Evolutionary conservation across 2,329 filamentous ascomycete genomes (phyloP).

Genomic region (Mollisia scopiformis): DNA sequence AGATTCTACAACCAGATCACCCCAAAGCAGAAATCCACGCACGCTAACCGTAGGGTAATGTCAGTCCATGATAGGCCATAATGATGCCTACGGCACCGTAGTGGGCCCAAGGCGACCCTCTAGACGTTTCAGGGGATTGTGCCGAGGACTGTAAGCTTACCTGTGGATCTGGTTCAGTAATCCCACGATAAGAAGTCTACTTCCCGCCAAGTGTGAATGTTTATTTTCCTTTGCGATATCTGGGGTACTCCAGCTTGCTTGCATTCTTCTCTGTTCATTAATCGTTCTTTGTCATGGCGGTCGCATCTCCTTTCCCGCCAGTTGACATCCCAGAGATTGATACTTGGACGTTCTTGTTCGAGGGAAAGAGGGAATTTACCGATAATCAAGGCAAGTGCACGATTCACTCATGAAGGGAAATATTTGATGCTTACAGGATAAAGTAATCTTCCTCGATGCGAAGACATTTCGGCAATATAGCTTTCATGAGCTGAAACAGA

Average conservation of each 20-base stretch:
- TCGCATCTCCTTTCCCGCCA: slow-evolving; percentile 40
- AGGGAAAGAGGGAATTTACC: slow-evolving; percentile 63
- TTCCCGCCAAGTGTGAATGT: neutral
- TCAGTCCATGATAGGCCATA: too few relatives aligned
- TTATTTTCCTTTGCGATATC: neutral
- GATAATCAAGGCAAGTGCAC: slow-evolving; percentile 66
- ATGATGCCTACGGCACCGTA: neutral
- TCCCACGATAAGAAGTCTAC: neutral
- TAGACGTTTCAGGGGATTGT: neutral
- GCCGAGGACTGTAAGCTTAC: neutral
- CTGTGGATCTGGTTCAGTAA: neutral
- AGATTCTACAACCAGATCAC: too few relatives aligned
- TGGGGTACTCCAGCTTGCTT: neutral
- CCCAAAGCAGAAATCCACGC: too few relatives aligned
- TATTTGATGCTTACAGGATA: neutral
- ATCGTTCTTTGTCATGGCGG: slow-evolving; percentile 4
- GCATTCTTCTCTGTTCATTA: neutral
- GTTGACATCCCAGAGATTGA: slow-evolving; percentile 74
- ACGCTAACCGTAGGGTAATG: too few relatives aligned
- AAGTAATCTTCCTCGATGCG: slow-evolving; percentile 39
- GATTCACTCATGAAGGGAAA: neutral
- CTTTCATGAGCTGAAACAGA: slow-evolving; percentile 63
- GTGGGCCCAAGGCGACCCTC: neutral
- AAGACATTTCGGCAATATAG: slow-evolving; percentile 69
- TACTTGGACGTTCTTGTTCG: slow-evolving; percentile 77